Evolutionary conservation across 495 filamentous ascomycete species (phyloP).

Genomic region (Astrothelium subdiscretum): DNA sequence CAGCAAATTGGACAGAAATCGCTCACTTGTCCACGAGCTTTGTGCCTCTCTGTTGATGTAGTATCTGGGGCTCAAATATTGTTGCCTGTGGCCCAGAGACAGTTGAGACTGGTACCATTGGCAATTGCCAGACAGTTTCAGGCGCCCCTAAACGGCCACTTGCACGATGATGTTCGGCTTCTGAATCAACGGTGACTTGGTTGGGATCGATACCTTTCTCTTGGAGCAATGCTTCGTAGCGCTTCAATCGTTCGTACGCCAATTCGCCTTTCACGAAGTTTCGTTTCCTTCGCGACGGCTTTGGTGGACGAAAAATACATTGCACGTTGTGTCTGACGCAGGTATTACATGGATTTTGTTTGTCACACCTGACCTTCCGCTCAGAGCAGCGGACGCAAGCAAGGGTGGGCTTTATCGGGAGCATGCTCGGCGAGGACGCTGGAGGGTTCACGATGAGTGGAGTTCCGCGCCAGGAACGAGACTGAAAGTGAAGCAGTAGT

Average conservation of each 20-base stretch:
- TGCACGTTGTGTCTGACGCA: neutral
- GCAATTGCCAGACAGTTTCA: neutral
- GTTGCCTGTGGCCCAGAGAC: neutral
- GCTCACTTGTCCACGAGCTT: neutral
- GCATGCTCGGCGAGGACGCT: neutral
- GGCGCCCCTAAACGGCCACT: neutral
- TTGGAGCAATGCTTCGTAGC: neutral
- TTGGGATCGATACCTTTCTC: neutral
- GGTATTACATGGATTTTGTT: neutral
- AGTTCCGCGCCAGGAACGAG: too few relatives aligned
- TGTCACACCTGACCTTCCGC: neutral
- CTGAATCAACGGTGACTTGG: neutral
- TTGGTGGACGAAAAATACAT: slow-evolving; percentile 1
- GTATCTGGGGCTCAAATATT: neutral
- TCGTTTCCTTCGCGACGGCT: neutral
- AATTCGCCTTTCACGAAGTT: neutral
- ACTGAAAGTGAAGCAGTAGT: too few relatives aligned
- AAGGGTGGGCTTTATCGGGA: neutral
- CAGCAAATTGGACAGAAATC: neutral
- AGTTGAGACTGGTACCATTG: neutral
- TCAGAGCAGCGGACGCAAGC: neutral
- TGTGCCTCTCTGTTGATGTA: neutral
- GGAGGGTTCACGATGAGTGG: neutral
- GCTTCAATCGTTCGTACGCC: neutral
- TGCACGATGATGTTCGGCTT: neutral